These are phyloP conservation scores for Pythium guiyangense DNA, from an alignment of 352 stramenopile genomes.

Conservation along the genomic window DNA sequence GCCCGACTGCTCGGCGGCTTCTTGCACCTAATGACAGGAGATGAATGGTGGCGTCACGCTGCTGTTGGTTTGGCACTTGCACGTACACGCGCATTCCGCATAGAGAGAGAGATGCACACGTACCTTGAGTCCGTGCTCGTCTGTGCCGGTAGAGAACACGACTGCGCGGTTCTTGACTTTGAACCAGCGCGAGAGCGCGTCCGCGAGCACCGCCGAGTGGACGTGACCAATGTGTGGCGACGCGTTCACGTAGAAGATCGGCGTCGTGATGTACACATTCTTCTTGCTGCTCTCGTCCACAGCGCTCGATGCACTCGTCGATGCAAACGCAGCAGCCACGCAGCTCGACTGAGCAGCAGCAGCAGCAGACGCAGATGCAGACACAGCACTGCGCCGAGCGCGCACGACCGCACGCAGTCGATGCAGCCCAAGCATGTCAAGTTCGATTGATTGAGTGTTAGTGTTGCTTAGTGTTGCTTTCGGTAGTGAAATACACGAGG, in stretches of 20 bases:
- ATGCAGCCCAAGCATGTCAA: no score
- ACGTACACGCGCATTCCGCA: no score
- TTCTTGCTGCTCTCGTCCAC: not conserved
- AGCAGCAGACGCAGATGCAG: no score
- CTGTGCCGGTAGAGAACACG: constrained; percentile 96
- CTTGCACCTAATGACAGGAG: constrained; percentile 33
- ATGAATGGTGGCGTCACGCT: not conserved
- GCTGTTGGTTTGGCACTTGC: no score
- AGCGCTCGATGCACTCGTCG: not conserved
- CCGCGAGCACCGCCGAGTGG: constrained; percentile 93
- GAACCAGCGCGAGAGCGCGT: constrained; percentile 80
- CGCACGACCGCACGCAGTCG: no score
- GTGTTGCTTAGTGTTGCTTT: no score
- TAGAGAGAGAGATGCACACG: no score
- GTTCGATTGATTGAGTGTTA: no score
- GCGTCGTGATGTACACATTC: constrained; percentile 89
- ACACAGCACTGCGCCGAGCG: no score
- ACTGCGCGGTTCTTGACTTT: constrained; percentile 47
- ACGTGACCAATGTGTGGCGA: constrained; percentile 98
- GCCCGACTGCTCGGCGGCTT: constrained; percentile 86
- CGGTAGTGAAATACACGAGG: no score
- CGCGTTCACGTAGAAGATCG: constrained; percentile 99
- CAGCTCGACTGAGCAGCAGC: no score
- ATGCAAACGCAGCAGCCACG: no score
- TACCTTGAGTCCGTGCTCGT: constrained; percentile 96